Evolutionary conservation across 345 rosid genomes (phyloP).

Genomic region (Brassica cretica): DNA sequence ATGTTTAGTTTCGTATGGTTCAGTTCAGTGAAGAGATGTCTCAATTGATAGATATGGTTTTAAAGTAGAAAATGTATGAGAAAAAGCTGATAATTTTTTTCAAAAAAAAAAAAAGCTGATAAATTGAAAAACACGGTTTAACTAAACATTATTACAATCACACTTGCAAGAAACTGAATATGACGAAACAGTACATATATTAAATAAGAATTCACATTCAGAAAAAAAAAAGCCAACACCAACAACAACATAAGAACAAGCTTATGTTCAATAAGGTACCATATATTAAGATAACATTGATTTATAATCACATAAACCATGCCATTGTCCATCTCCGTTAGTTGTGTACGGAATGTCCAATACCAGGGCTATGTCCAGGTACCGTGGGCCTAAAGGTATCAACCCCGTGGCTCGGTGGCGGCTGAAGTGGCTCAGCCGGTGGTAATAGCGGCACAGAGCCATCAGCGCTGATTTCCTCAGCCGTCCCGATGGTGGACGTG

Average conservation of each 20-base stretch:
- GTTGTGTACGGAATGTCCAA: constrained; percentile 48
- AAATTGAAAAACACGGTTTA: background rate
- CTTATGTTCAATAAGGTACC: constrained; percentile 4
- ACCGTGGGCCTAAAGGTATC: constrained; percentile 49
- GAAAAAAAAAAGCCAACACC: background rate
- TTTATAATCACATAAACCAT: background rate
- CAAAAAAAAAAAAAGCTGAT: background rate
- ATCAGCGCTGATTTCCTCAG: background rate
- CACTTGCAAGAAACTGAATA: constrained; percentile 25
- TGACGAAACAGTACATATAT: constrained; percentile 2
- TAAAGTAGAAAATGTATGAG: background rate
- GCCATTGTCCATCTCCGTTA: background rate
- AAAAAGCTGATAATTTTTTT: background rate
- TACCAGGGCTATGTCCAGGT: constrained; percentile 63
- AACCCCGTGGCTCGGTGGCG: constrained; percentile 14
- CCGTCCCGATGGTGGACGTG: constrained; percentile 4
- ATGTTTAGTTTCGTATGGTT: background rate
- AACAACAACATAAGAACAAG: background rate
- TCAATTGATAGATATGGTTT: background rate
- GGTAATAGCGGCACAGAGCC: background rate
- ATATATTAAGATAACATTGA: background rate
- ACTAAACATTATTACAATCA: constrained; percentile 10
- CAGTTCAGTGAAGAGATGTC: background rate
- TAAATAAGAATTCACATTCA: constrained; percentile 23
- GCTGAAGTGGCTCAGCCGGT: constrained; percentile 13